Evolutionary conservation across 2,329 filamentous ascomycete genomes (phyloP).

Genomic region (Diaporthe longicolla): DNA sequence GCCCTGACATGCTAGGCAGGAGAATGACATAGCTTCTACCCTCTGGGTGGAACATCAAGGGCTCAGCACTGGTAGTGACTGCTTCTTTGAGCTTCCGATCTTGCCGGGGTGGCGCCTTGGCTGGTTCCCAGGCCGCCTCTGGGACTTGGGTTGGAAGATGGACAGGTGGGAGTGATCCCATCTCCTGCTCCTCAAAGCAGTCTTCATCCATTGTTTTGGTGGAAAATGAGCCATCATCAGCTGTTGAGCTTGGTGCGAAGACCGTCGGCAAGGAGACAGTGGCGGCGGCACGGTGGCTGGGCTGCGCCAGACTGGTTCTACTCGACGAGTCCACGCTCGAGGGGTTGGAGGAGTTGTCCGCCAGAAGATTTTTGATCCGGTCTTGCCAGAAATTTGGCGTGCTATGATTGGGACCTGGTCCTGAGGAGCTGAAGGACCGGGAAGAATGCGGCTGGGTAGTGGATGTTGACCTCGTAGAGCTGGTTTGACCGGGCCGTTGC

Average conservation of each 20-base stretch:
- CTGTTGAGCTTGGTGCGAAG: conserved; percentile 45
- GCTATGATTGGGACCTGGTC: conserved; percentile 37
- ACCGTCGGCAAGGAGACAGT: conserved; percentile 77
- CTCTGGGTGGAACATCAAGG: conserved; percentile 56
- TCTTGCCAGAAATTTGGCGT: conserved; percentile 72
- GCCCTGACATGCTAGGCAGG: conserved; percentile 58
- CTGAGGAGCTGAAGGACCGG: conserved; percentile 43
- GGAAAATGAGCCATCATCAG: conserved; percentile 59
- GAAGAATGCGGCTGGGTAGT: conserved; percentile 52
- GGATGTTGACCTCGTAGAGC: conserved; percentile 55
- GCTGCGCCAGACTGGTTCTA: conserved; percentile 75
- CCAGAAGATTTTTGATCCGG: conserved; percentile 73
- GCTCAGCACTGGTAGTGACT: conserved; percentile 61
- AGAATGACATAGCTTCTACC: conserved; percentile 56
- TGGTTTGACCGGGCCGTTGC: conserved; percentile 46
- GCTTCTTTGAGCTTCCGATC: conserved; percentile 64
- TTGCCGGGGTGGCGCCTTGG: conserved; percentile 67
- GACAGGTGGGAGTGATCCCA: conserved; percentile 81
- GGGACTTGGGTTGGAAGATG: conserved; percentile 75
- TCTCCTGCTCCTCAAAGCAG: conserved; percentile 86
- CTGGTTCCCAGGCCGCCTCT: conserved; percentile 74
- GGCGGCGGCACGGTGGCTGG: conserved; percentile 63
- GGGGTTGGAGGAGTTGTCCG: conserved; percentile 60
- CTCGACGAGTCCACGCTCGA: conserved; percentile 76
- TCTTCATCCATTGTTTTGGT: conserved; percentile 82